Base-by-base conservation (phyloP, 257 asterid species). In the Solanum ossicruentum region DNA sequence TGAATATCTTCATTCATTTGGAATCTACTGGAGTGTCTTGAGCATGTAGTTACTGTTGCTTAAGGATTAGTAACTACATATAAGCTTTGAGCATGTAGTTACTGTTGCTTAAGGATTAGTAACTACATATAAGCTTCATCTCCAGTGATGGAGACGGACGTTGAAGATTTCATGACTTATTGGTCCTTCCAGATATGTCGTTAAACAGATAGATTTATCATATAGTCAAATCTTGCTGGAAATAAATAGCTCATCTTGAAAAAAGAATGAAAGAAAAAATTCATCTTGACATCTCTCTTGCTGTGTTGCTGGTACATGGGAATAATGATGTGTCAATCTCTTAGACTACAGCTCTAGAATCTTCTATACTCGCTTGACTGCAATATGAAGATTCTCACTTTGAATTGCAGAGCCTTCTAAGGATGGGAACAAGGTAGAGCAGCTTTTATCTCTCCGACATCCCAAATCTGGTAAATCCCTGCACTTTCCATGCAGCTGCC, bases 381-480 rank as follows among this genome's bases (percentile, higher is more conserved):
- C 75, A 77, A 90, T 88, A 12, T 15, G 28, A 23, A 69, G 60
- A 23, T 82, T 70, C 16, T 32, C 8, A 85, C 61, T 57, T 81
- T 80, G 58, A 89, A 81, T 77, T 85, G 86, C 97, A 96, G 99
- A 89, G 84, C 84, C 88, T 87, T 87, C 89, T 84, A 86, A 89
- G 61, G 85, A 83, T 61, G 93, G 88, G 89, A 85, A 92, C 78
- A 88, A 83, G 32, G 67, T 80, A 45, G 92, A 93, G n/a, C 84
- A 86, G 43, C 84, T 93, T 60, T 84, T 96, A 84, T 88, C 94
- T 10, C 98, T 96, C 54, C 92, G 86, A 89, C 98, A 96, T 89
- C 98, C 99, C 28, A 96, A 92, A 92, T 88, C 99, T 28, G 99
- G 99, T 93, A 91, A 75, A 66, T 54, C 60, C 85, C 80, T 47